Conservation (phyloP, 2,329 filamentous ascomycete species). For the Penicillium concentricum region DNA sequence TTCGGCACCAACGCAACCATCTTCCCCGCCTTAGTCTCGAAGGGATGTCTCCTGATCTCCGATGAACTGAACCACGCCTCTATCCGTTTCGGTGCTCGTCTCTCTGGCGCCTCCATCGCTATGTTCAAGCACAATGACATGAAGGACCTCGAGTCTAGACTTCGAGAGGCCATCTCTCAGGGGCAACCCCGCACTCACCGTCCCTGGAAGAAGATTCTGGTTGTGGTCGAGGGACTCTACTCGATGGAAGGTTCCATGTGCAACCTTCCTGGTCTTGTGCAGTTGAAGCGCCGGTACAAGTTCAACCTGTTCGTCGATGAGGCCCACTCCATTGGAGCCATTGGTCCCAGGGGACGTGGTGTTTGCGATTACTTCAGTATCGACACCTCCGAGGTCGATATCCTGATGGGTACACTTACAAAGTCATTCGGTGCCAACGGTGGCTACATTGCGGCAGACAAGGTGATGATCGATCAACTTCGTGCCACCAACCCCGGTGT, state of each 20-base stretch:
- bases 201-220: constrained; percentile 98
- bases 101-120: constrained; percentile 90
- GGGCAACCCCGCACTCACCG: constrained; percentile 97
- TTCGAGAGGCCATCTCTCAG: constrained; percentile 91
- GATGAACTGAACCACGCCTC: constrained; percentile 98
- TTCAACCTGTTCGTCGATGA: constrained; percentile 95
- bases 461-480: constrained; percentile 89
- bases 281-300: constrained; percentile 92
- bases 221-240: constrained; percentile 95
- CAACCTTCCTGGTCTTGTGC: constrained; percentile 86
- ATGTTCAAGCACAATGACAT: constrained; percentile 99
- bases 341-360: constrained; percentile 83
- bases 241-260: constrained; percentile 99
- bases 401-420: constrained; percentile 96
- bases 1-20: constrained; percentile 93
- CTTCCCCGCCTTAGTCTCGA: constrained; percentile 88
- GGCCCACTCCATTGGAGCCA: constrained; percentile 90
- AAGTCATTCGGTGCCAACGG: constrained; percentile 99
- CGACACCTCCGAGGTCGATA: constrained; percentile 82
- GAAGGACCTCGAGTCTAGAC: constrained; percentile 75
- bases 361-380: constrained; percentile 97
- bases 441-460: constrained; percentile 88
- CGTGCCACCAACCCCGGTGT: constrained; percentile 81
- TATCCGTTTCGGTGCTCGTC: constrained; percentile 89
- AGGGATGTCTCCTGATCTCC: constrained; percentile 90